Base-by-base conservation (phyloP, 768 basidiomycete genomes). In the Kondoa subrosea region DNA sequence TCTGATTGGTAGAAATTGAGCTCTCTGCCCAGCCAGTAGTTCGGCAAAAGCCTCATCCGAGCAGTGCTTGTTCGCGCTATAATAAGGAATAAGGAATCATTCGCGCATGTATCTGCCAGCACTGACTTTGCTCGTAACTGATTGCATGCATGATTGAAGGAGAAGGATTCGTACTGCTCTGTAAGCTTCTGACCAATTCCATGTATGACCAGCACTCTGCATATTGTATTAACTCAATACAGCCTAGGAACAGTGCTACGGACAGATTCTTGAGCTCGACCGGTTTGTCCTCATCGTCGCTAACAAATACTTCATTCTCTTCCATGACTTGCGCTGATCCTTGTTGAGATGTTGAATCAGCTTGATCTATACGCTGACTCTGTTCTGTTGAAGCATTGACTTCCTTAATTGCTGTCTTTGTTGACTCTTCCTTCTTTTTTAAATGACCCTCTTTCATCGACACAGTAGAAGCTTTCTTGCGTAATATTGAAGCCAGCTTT, bases 181-280 rank as follows among this genome's bases (percentile, higher is more conserved):
- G 74, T 71, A 29, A 74, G 69, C 58, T 70, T 69, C 58, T 74
- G 74, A 0, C 74, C 74, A 31, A 74, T 70, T 4, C 72, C 74
- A 30, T 74, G 72, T 14, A 73, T 56, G 60, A 73, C 71, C 21
- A 73, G 67, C 1, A 73, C 69, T 4, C 73, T 68, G 63, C 72
- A 72, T 8, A 71, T 72, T 4, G 72, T 66, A 4, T 68, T 68
- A 14, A 69, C 67, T 12, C 72, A 67, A 33, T 61, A 64, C 58
- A 4, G 59, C 26, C 34, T 25, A 21, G 8, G 40, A 50, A 8
- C 40, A 50, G 21, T 50, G 40, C 40, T 21, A 31, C 73, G 73
- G 4, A 73, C 12, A 74, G 70, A 63, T 74, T 72, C 14, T 73
- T 72, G 4, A 73, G 67, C 4, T 69, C 71, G n/a, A 69, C 69